These are phyloP conservation scores for Suillus cothurnatus DNA, from an alignment of 768 basidiomycete genomes.

Conservation along the genomic window DNA sequence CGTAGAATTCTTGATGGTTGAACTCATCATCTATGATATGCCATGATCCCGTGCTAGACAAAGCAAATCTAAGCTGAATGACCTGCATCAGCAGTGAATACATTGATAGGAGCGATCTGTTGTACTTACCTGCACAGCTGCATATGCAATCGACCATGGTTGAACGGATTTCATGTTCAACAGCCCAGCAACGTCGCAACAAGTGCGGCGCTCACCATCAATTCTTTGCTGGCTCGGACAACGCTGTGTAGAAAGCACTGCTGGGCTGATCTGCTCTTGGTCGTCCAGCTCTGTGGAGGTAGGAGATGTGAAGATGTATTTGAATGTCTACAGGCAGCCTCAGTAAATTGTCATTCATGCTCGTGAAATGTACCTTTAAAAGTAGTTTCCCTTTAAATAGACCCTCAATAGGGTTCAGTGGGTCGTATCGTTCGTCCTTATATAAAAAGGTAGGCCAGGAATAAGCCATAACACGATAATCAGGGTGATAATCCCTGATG, in stretches of 20 bases:
- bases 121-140: constrained; percentile 24
- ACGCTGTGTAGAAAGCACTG: neutral
- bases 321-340: constrained; percentile 14
- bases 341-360: neutral
- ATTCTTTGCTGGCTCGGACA: neutral
- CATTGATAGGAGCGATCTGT: neutral
- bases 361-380: constrained; percentile 16
- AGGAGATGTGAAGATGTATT: constrained; percentile 22
- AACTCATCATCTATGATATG: constrained; percentile 10
- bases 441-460: constrained; percentile 26
- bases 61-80: constrained; percentile 19
- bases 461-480: constrained; percentile 17
- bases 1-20: constrained; percentile 17
- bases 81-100: neutral
- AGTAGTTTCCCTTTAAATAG: constrained; percentile 21
- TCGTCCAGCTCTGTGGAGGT: constrained; percentile 13
- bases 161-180: constrained; percentile 16
- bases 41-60: constrained; percentile 17
- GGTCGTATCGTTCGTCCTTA: constrained; percentile 8
- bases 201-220: constrained; percentile 10
- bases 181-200: constrained; percentile 11
- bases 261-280: neutral
- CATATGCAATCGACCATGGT: constrained; percentile 26
- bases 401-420: constrained; percentile 14
- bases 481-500: constrained; percentile 19